Conservation (phyloP, 1,139 yeast genomes). For the Pichia sp. region DNA sequence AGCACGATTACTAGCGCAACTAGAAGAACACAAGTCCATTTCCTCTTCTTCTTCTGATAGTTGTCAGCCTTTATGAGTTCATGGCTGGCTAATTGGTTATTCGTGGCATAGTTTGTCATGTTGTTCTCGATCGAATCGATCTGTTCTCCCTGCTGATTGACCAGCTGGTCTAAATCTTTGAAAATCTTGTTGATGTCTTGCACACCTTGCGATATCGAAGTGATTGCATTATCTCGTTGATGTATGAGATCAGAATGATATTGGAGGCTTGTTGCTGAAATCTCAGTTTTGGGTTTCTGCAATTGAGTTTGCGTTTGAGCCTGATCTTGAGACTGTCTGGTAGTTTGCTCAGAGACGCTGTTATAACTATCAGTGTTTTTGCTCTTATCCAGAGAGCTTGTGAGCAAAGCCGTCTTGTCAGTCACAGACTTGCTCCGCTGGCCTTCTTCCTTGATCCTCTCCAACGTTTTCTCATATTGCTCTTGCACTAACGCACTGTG, state of each 20-base stretch:
- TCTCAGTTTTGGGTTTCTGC: slow-evolving; percentile 16
- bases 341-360: background rate
- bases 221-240: slow-evolving; percentile 71
- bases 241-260: slow-evolving; percentile 66
- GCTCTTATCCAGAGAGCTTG: background rate
- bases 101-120: slow-evolving; percentile 58
- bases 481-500: slow-evolving; percentile 34
- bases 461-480: slow-evolving; percentile 27
- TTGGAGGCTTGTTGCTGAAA: slow-evolving; percentile 6
- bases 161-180: slow-evolving; percentile 72
- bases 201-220: slow-evolving; percentile 70
- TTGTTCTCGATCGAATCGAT: slow-evolving; percentile 82
- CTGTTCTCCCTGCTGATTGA: slow-evolving; percentile 79
- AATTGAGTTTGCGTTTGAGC: slow-evolving; percentile 6
- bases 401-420: slow-evolving; percentile 26
- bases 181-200: slow-evolving; percentile 81
- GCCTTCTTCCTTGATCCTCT: background rate
- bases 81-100: slow-evolving; percentile 65
- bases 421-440: slow-evolving; percentile 9
- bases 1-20: slow-evolving; percentile 44
- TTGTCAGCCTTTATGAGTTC: slow-evolving; percentile 72
- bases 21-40: slow-evolving; percentile 68
- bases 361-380: background rate
- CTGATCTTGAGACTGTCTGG: background rate
- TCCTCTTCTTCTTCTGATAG: slow-evolving; percentile 64